Conservation (phyloP, 768 basidiomycete species). For the Hemileccinum impolitum region DNA sequence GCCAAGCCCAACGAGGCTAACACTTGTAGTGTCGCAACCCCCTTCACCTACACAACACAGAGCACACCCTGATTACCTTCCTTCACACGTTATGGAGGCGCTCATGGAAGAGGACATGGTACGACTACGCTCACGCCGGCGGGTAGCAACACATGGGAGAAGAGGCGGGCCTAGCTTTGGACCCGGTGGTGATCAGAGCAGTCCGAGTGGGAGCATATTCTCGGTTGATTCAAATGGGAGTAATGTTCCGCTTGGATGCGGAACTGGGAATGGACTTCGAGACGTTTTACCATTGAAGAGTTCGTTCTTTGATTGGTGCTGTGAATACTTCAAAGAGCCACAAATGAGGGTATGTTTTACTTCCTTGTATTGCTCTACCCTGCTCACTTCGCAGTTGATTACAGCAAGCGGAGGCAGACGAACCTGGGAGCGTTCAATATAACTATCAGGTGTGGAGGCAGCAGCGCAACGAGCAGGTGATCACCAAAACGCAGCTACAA, state of each 20-base stretch:
- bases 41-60: conserved; percentile 34
- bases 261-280: conserved; percentile 76
- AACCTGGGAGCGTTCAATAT: conserved; percentile 90
- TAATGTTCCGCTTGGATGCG: conserved; percentile 71
- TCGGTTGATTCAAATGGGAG: conserved; percentile 68
- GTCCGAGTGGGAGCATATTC: conserved; percentile 74
- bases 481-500: conserved; percentile 64
- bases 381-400: conserved; percentile 13
- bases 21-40: conserved; percentile 25
- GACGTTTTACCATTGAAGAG: conserved; percentile 90
- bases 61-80: conserved; percentile 51
- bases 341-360: conserved; percentile 84
- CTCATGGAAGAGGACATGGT: conserved; percentile 96
- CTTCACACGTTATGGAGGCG: conserved; percentile 82
- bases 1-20: conserved; percentile 28
- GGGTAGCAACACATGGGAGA: conserved; percentile 37
- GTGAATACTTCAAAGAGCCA: conserved; percentile 96
- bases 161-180: conserved; percentile 39
- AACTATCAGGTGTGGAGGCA: conserved; percentile 97
- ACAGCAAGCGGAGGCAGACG: conserved; percentile 92
- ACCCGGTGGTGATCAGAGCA: conserved; percentile 46
- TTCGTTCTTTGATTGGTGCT: conserved; percentile 92
- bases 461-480: conserved; percentile 80
- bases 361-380: neutral
- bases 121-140: conserved; percentile 69